These are phyloP conservation scores for Aquanectria penicillioides DNA, from an alignment of 2,329 filamentous ascomycete genomes.

Conservation along the genomic window DNA sequence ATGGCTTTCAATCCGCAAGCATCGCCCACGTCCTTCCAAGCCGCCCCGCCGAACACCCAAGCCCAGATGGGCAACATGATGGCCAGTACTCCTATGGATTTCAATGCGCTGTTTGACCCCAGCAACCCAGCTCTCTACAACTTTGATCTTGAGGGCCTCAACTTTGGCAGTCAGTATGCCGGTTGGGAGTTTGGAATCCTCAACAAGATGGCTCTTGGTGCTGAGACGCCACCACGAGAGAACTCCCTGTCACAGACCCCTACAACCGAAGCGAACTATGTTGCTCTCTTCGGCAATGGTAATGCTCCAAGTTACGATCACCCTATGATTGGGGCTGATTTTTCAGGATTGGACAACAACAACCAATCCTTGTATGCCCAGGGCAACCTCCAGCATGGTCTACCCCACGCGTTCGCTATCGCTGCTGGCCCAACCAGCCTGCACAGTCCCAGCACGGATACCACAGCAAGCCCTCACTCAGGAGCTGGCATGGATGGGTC, in stretches of 20 bases:
- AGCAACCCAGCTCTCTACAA: conserved; percentile 95
- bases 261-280: conserved; percentile 50
- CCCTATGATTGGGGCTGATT: conserved; percentile 61
- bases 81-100: conserved; percentile 60
- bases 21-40: conserved; percentile 78
- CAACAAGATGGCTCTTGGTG: conserved; percentile 84
- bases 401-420: conserved; percentile 74
- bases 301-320: conserved; percentile 62
- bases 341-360: conserved; percentile 61
- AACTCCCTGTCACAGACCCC: conserved; percentile 56
- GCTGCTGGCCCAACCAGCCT: conserved; percentile 70
- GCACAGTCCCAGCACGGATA: conserved; percentile 72
- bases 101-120: conserved; percentile 81
- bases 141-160: conserved; percentile 89
- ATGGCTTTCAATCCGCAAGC: conserved; percentile 72
- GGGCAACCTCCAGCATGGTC: conserved; percentile 68
- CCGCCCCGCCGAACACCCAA: conserved; percentile 59
- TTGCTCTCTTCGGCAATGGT: conserved; percentile 63
- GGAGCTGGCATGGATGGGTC: conserved; percentile 66
- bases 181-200: conserved; percentile 96
- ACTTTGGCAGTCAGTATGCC: conserved; percentile 94
- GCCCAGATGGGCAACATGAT: conserved; percentile 60
- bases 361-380: conserved; percentile 60
- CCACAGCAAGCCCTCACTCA: conserved; percentile 69
- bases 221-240: conserved; percentile 81